Evolutionary conservation across 495 filamentous ascomycete genomes (phyloP).

Genomic region (Trichoderma orchidacearum): DNA sequence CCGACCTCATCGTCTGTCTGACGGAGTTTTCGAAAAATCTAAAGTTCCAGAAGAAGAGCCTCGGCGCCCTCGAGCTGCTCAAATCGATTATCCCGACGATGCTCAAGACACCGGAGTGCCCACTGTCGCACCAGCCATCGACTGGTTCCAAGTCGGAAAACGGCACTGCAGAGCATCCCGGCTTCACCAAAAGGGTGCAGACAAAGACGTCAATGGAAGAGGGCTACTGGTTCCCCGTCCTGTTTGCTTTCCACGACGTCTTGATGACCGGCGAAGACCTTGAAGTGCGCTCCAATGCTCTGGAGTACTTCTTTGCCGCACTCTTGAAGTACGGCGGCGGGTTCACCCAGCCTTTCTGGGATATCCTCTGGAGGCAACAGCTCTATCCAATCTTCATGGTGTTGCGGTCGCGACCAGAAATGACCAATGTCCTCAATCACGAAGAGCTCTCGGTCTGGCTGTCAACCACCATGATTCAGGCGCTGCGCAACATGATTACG

Average conservation of each 20-base stretch:
- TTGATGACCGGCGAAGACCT: conserved; percentile 98
- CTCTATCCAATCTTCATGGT: conserved; percentile 98
- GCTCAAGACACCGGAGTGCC: conserved; percentile 92
- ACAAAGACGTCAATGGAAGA: conserved; percentile 69
- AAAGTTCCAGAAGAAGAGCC: conserved; percentile 92
- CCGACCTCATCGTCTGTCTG: conserved; percentile 87
- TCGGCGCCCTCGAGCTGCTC: conserved; percentile 90
- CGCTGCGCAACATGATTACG: conserved; percentile 92
- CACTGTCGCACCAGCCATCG: conserved; percentile 43
- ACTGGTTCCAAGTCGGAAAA: conserved; percentile 18
- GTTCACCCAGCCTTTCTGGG: conserved; percentile 93
- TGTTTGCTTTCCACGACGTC: conserved; percentile 97
- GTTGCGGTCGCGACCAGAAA: conserved; percentile 85
- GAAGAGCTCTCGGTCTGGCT: conserved; percentile 98
- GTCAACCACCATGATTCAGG: conserved; percentile 98
- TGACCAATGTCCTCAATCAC: conserved; percentile 82
- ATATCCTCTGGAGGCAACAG: conserved; percentile 91
- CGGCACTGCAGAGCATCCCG: conserved; percentile 4
- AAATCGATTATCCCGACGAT: conserved; percentile 86
- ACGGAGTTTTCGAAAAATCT: conserved; percentile 98
- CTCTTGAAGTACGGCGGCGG: conserved; percentile 79
- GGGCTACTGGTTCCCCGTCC: conserved; percentile 94
- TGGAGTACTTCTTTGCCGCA: conserved; percentile 92
- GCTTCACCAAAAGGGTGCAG: conserved; percentile 21
- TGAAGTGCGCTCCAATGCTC: conserved; percentile 87